Conservation (phyloP, 148 eudicot genomes). For the Vaccinium macrocarpon region DNA sequence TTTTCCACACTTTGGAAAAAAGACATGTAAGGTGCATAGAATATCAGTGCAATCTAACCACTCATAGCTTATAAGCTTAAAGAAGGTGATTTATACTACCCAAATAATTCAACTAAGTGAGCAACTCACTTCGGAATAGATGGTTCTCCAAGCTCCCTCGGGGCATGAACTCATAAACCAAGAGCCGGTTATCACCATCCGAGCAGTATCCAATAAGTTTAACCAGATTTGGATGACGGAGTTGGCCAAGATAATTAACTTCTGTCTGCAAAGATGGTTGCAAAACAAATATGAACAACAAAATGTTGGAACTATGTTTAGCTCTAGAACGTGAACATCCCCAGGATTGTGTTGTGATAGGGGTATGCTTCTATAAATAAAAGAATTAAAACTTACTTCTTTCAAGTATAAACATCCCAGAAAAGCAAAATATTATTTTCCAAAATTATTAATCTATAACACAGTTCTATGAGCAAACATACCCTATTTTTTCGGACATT, state of each 20-base stretch:
- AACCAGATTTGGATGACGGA: conserved; percentile 40
- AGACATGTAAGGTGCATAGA: background rate
- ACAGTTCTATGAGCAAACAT: background rate
- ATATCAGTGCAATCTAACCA: background rate
- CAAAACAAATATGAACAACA: background rate
- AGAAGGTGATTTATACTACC: background rate
- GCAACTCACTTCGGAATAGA: conserved; percentile 35
- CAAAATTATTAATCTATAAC: background rate
- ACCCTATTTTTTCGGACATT: background rate
- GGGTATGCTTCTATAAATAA: background rate
- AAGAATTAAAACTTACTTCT: background rate
- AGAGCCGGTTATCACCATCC: conserved; percentile 36
- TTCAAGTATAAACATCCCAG: background rate
- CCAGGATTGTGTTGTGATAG: background rate
- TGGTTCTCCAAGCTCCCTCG: conserved; percentile 45
- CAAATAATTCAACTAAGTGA: background rate
- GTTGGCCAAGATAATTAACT: conserved; percentile 40
- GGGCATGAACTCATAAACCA: conserved; percentile 41
- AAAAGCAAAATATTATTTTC: background rate
- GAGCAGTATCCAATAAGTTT: conserved; percentile 40
- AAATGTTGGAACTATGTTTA: background rate
- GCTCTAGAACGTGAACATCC: background rate
- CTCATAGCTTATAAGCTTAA: background rate
- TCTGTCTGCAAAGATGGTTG: conserved; percentile 34
- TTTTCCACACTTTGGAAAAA: background rate